Percentiles rank a stretch among this genome's conserved stretches.
These are phyloP conservation scores for Talaromyces rugulosus DNA, from an alignment of 2,329 filamentous ascomycete genomes.

Conservation along the genomic window DNA sequence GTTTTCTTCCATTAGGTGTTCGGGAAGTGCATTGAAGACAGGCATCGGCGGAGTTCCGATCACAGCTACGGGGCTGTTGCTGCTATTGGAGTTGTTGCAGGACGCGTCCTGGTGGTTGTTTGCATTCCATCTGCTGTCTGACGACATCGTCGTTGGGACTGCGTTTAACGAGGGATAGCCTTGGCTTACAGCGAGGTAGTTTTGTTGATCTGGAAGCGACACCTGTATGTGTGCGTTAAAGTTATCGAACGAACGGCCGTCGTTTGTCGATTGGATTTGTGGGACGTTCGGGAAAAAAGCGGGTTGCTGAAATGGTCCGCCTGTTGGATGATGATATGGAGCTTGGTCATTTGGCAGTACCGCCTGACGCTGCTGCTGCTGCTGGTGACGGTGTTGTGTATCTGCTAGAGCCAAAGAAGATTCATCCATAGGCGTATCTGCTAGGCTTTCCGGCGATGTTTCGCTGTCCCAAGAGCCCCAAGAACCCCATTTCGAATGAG, in stretches of 20 bases:
- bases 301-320: not conserved
- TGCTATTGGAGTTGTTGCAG: constrained; percentile 18
- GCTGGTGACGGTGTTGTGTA: not conserved
- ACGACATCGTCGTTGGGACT: not conserved
- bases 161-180: not conserved
- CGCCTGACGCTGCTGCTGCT: constrained; percentile 2
- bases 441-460: constrained; percentile 21
- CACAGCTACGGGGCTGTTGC: constrained; percentile 24
- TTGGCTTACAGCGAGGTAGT: not conserved
- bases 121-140: constrained; percentile 28
- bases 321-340: not conserved
- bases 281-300: not conserved
- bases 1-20: constrained; percentile 58
- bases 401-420: not conserved
- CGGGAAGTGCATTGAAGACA: constrained; percentile 54
- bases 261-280: not conserved
- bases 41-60: constrained; percentile 45
- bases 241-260: not conserved
- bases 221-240: not conserved
- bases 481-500: constrained; percentile 73
- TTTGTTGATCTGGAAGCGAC: not conserved
- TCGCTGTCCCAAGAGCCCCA: constrained; percentile 51
- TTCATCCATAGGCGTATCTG: not conserved
- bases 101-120: constrained; percentile 20
- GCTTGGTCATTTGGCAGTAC: constrained; percentile 16